Conservation (phyloP, 1,284 basidiomycete species). For the Leccinum solheimii region DNA sequence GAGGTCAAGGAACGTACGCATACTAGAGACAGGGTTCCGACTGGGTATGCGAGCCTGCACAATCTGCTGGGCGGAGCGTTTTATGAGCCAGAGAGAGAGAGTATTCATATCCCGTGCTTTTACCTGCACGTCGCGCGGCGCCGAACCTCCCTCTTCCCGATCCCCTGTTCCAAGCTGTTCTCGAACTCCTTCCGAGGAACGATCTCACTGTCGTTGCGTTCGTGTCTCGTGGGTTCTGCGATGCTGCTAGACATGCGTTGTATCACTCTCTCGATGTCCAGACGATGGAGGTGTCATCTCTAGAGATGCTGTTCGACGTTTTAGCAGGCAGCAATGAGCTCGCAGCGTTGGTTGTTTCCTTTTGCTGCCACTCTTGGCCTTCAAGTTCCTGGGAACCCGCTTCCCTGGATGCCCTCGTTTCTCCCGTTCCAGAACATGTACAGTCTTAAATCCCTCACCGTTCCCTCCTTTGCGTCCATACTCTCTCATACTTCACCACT, state of each 20-base stretch:
- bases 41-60: slow-evolving; percentile 20
- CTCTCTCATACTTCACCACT: slow-evolving; percentile 23
- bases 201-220: slow-evolving; percentile 24
- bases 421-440: slow-evolving; percentile 32
- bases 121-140: background rate
- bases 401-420: slow-evolving; percentile 4
- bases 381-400: slow-evolving; percentile 7
- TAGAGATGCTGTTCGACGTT: slow-evolving; percentile 20
- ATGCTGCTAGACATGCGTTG: slow-evolving; percentile 21
- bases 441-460: slow-evolving; percentile 29
- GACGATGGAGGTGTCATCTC: slow-evolving; percentile 9
- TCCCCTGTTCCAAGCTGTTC: slow-evolving; percentile 23
- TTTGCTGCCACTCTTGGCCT: slow-evolving; percentile 29
- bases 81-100: background rate
- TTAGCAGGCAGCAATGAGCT: slow-evolving; percentile 23
- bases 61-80: slow-evolving; percentile 18
- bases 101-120: background rate
- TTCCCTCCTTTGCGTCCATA: slow-evolving; percentile 28
- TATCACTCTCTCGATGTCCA: slow-evolving; percentile 27
- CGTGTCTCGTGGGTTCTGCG: slow-evolving; percentile 24
- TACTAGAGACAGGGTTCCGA: background rate
- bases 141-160: slow-evolving; percentile 19
- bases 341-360: slow-evolving; percentile 26
- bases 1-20: background rate
- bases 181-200: slow-evolving; percentile 20